Percentiles rank a stretch among this genome's conserved stretches.
phyloP scores from a whole-genome alignment of 768 basidiomycete species.

The Mycena sanguinolenta region DNA sequence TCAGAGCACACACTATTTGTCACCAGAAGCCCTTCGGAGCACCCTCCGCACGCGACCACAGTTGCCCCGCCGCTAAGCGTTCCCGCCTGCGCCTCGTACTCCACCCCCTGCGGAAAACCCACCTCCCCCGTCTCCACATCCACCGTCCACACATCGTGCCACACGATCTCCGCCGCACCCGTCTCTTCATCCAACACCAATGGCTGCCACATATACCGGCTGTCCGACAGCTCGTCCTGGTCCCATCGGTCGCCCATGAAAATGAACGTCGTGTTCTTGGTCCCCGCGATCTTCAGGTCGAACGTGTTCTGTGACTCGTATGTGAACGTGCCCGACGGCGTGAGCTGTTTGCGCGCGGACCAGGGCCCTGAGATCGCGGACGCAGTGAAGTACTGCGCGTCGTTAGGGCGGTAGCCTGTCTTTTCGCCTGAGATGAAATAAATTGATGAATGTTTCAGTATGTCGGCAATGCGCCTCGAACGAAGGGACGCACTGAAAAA shows the following conservation, averaged over 20 bases:
- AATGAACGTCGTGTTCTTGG: slow-evolving; percentile 26
- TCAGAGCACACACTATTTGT: slow-evolving; percentile 23
- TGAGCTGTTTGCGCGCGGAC: slow-evolving; percentile 28
- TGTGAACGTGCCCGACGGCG: slow-evolving; percentile 22
- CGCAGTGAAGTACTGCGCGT: slow-evolving; percentile 30
- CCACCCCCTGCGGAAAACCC: slow-evolving; percentile 21
- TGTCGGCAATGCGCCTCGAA: slow-evolving; percentile 6
- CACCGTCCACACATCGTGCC: slow-evolving; percentile 30
- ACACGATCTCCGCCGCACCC: slow-evolving; percentile 19
- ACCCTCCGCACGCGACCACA: slow-evolving; percentile 25
- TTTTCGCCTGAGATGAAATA: slow-evolving; percentile 24
- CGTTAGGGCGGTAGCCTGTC: slow-evolving; percentile 30
- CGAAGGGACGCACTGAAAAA: slow-evolving; percentile 27
- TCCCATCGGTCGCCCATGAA: slow-evolving; percentile 30
- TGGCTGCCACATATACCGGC: slow-evolving; percentile 29
- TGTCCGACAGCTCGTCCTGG: slow-evolving; percentile 24
- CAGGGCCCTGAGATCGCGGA: slow-evolving; percentile 24
- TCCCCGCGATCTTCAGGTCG: slow-evolving; percentile 27
- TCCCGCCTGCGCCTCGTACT: slow-evolving; percentile 18
- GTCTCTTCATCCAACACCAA: slow-evolving; percentile 23
- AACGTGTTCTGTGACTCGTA: slow-evolving; percentile 29
- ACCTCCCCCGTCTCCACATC: slow-evolving; percentile 28
- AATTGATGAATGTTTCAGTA: slow-evolving; percentile 16
- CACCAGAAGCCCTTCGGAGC: slow-evolving; percentile 23
- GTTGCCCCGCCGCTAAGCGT: slow-evolving; percentile 22